A percentile compares a stretch with the other conserved stretches of the same genome.
Conservation (phyloP, 108 stramenopile genomes). For the Nitzschia sp. region DNA sequence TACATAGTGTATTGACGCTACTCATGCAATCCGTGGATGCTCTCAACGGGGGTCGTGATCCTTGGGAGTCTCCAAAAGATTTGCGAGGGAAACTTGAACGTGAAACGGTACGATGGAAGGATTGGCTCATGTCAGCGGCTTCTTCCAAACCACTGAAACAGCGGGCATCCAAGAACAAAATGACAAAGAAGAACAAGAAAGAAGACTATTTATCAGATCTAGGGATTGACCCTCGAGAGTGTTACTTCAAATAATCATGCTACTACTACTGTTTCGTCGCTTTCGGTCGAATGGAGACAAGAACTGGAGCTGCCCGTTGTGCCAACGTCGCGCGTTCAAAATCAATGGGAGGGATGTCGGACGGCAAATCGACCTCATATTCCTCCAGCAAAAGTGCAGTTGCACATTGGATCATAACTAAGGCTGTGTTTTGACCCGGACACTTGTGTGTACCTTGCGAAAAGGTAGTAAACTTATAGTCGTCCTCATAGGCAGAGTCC, state of each 20-base stretch:
- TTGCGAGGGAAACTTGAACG: slow-evolving; percentile 66
- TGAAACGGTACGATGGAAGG: slow-evolving; percentile 51
- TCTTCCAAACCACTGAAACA: too few relatives aligned
- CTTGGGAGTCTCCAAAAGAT: slow-evolving; percentile 80
- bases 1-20: slow-evolving; percentile 66
- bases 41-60: slow-evolving; percentile 62
- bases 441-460: slow-evolving; percentile 61
- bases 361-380: slow-evolving; percentile 25
- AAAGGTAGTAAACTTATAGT: slow-evolving; percentile 44
- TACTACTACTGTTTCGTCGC: background rate
- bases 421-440: slow-evolving; percentile 49
- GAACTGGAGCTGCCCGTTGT: slow-evolving; percentile 54
- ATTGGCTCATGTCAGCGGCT: too few relatives aligned
- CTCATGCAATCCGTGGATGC: slow-evolving; percentile 64
- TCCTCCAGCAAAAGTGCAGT: slow-evolving; percentile 40
- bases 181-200: too few relatives aligned
- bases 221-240: too few relatives aligned
- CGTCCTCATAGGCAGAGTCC: slow-evolving; percentile 21
- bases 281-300: slow-evolving; percentile 17
- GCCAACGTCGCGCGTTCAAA: slow-evolving; percentile 68
- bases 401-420: slow-evolving; percentile 32
- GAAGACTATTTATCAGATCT: too few relatives aligned
- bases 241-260: too few relatives aligned
- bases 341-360: slow-evolving; percentile 26
- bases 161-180: too few relatives aligned